Base-by-base conservation (phyloP, 2,329 filamentous ascomycete species). In the Pseudophaeomoniella oleicola region DNA sequence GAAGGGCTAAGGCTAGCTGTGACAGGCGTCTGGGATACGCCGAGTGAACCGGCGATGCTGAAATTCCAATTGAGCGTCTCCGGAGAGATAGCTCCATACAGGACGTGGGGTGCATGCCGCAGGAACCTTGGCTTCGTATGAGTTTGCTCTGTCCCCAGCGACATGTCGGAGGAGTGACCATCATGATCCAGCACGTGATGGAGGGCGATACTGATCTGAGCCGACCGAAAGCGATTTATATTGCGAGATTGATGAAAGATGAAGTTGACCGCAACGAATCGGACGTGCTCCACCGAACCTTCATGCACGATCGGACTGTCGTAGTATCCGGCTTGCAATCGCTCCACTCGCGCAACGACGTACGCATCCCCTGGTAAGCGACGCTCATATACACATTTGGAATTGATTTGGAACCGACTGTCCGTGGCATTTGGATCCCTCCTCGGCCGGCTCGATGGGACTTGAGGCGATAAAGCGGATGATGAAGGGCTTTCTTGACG, bases 51-150 rank as follows among this genome's bases (percentile, higher is more conserved):
- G 1, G 61, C 57, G 4, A 66, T 48, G 35, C 58, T 64, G 41
- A 65, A 65, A 29, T 60, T 63, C 62, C 62, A 66, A 39, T 65
- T 58, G 40, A 67, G 48, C 5, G 59, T 64, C 43, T 66, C 63
- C 1, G 63, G 62, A 10, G 60, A 64, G 5, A 66, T 56, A 4
- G 59, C 53, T 4, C 63, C 63, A 39, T 60, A 67, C 35, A 67
- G 59, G 13, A 67, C 50, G 46, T 69, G 64, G 6, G 65, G 65
- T 3, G 66, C 65, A 46, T 67, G 64, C 50, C 62, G 63, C 13
- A 69, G 48, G 33, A 69, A 64, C 11, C 56, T 52, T 4, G 65
- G 60, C 34, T 52, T 56, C 9, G 39, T 42, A 2, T 46, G 46
- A 2, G 47, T n/a, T 6, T n/a, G 6, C 6, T n/a, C n/a, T n/a